Evolutionary conservation across 2,329 filamentous ascomycete species (phyloP), one percentile per base, ranked within the genome.

Genomic region (Nannizzia gypsea): DNA sequence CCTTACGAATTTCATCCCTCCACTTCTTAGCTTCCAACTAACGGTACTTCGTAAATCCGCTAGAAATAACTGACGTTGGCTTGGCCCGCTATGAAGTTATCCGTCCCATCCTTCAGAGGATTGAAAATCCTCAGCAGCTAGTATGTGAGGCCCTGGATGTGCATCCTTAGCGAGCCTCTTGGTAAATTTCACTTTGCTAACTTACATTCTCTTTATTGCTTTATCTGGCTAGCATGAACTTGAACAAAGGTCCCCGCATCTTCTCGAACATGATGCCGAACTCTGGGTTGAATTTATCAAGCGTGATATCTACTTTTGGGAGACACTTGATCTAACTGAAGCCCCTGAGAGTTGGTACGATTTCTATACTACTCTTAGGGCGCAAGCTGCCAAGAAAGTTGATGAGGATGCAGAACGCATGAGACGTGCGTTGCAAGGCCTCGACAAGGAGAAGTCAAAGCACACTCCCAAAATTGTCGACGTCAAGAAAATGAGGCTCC

Each of bases 241-340:
- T 61, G 91, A 96, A 74, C 63, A 80, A 57, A 84, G 85, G 68
- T 91, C 86, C 3, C 88, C 90, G 0, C 89, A 95, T 64, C 80
- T 96, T 57, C 78, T 82, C 62, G 83, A 83, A 40, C 78, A 87
- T 60, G 85, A 85, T 42, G 80, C 77, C 20, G 87, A 90, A 66
- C 77, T 92, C 63, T 96, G 92, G 92, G 74, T 83, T 46, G 81
- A 82, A 28, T 82, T 96, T 67, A 93, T 97, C 71, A 81, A 83
- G 57, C 83, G 84, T 55, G 85, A 96, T 67, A 88, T 96, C 63
- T 84, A 84, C 1, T 76, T 82, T 60, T 86, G 84, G 71, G 78
- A 84, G 46, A 83, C 87, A 68, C 81, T 83, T 26, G 82, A 85
- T 65, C 77, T 83, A 24, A 88, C 88, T 0, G 79, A 80, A 59